Conservation (phyloP, 345 rosid species). For the Arabis alpina region DNA sequence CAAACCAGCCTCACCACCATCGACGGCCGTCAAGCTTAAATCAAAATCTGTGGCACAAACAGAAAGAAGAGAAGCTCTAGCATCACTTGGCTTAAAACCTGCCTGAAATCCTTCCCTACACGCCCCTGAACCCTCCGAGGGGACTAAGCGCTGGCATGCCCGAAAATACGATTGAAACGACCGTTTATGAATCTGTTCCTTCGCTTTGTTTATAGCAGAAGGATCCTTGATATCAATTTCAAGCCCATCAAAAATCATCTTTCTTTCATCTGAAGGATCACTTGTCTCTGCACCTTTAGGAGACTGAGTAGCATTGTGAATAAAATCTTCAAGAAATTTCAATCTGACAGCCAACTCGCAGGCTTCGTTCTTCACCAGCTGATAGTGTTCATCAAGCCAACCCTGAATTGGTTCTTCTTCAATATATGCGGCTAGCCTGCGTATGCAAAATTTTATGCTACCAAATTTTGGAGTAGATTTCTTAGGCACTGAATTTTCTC, state of each 20-base stretch:
- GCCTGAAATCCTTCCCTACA: constrained; percentile 82
- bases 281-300: constrained; percentile 56
- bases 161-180: constrained; percentile 81
- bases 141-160: constrained; percentile 78
- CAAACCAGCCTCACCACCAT: constrained; percentile 92
- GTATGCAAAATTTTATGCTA: constrained; percentile 70
- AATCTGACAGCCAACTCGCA: constrained; percentile 87
- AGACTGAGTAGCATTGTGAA: constrained; percentile 49
- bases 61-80: constrained; percentile 77
- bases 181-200: constrained; percentile 69
- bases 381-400: constrained; percentile 98
- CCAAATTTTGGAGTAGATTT: constrained; percentile 81
- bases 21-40: constrained; percentile 71
- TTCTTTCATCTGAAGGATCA: no score
- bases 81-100: constrained; percentile 80
- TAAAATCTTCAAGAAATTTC: constrained; percentile 75
- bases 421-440: constrained; percentile 78
- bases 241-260: constrained; percentile 57
- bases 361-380: constrained; percentile 81
- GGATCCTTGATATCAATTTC: constrained; percentile 71
- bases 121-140: constrained; percentile 87
- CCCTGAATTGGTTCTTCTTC: constrained; percentile 99
- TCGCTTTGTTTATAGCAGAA: constrained; percentile 55
- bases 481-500: constrained; percentile 68
- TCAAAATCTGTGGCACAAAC: constrained; percentile 87